Evolutionary conservation across 345 rosid species (phyloP).

Genomic region (thale cress (Arabidopsis thaliana)): DNA sequence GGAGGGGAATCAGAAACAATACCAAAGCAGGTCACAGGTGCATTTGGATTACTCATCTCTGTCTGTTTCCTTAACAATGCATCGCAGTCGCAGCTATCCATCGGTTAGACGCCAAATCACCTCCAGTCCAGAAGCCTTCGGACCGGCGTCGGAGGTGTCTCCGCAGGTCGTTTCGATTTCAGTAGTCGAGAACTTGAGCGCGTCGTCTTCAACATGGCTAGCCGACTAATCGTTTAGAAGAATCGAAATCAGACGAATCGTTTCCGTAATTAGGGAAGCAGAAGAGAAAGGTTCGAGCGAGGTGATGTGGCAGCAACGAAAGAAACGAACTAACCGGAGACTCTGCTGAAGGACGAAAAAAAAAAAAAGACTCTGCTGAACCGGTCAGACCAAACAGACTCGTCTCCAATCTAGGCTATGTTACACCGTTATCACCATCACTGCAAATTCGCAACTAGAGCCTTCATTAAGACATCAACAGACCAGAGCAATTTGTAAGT

Average conservation of each 20-base stretch:
- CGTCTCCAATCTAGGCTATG: not conserved
- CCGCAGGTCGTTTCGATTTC: constrained; percentile 1
- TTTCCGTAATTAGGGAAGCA: not conserved
- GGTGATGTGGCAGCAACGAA: not conserved
- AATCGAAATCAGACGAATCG: not conserved
- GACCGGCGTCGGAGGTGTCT: not conserved
- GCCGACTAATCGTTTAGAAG: no score
- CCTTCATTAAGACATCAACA: no score
- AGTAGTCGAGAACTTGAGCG: not conserved
- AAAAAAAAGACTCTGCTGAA: not conserved
- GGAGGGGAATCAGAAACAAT: constrained; percentile 13
- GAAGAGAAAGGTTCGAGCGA: not conserved
- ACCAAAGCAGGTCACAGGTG: constrained; percentile 4
- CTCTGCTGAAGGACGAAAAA: not conserved
- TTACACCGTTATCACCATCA: not conserved
- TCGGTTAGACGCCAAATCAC: not conserved
- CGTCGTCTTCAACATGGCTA: not conserved
- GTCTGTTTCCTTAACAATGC: not conserved
- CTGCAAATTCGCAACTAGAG: not conserved
- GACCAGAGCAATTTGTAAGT: not conserved
- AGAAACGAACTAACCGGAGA: not conserved
- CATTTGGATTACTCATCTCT: no score
- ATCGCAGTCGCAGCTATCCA: not conserved
- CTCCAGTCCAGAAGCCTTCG: not conserved
- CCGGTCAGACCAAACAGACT: not conserved